Percentiles rank a stretch among this genome's conserved stretches.
These are phyloP conservation scores for Stagonosporopsis rhizophila DNA, from an alignment of 2,329 filamentous ascomycete species.

Conservation along the genomic window DNA sequence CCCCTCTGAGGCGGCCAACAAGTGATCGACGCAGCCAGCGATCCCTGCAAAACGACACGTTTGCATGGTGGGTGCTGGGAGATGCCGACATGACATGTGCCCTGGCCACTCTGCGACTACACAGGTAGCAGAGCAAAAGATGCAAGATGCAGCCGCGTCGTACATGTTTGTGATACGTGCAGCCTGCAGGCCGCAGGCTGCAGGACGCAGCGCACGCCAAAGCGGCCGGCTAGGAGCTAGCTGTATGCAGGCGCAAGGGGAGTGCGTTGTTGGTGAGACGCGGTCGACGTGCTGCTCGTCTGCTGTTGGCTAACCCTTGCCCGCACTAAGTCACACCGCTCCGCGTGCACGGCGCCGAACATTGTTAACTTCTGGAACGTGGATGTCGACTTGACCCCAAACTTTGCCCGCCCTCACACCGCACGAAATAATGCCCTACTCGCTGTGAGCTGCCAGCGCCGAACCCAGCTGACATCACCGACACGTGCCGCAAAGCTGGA, in stretches of 20 bases:
- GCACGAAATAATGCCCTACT: conserved; percentile 33
- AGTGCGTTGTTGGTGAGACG: conserved; percentile 19
- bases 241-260: conserved; percentile 15
- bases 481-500: conserved; percentile 28
- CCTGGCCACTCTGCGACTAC: neutral
- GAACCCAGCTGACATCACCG: conserved; percentile 27
- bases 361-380: conserved; percentile 22
- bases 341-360: conserved; percentile 18
- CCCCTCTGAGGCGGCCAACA: conserved; percentile 2
- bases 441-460: conserved; percentile 39
- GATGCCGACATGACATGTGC: conserved; percentile 3
- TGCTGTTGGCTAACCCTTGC: conserved; percentile 10
- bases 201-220: conserved; percentile 6
- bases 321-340: conserved; percentile 16
- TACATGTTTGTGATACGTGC: conserved; percentile 5
- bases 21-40: conserved; percentile 12
- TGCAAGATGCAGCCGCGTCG: conserved; percentile 8
- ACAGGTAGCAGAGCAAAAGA: neutral
- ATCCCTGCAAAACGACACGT: conserved; percentile 18
- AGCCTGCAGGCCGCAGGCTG: conserved; percentile 1
- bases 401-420: conserved; percentile 8
- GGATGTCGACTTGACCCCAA: conserved; percentile 10
- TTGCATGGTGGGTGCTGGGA: conserved; percentile 8
- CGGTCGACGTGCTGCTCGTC: neutral
- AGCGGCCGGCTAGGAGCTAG: conserved; percentile 4